Evolutionary conservation across 768 basidiomycete genomes (phyloP).

Genomic region (Cantharellus anzutake): DNA sequence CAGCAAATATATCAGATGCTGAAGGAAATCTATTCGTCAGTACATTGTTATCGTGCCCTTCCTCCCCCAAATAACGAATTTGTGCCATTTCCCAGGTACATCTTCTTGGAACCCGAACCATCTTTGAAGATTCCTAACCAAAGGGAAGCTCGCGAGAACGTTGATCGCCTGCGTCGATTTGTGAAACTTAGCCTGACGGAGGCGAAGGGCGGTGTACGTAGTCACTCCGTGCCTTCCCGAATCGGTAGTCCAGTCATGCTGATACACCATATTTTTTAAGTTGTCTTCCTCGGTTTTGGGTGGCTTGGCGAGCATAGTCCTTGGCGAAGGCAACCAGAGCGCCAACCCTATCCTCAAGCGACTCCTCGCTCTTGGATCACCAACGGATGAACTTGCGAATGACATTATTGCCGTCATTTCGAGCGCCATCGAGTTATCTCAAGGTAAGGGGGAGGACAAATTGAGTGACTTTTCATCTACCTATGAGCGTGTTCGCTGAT

Average conservation of each 20-base stretch:
- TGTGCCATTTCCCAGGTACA: not conserved
- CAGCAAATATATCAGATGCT: slow-evolving; percentile 3
- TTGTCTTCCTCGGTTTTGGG: not conserved
- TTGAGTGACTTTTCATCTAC: not conserved
- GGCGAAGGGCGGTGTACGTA: not conserved
- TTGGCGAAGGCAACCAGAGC: not conserved
- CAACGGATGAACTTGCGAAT: not conserved
- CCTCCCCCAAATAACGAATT: not conserved
- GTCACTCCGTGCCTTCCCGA: not conserved
- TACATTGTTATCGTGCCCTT: not conserved
- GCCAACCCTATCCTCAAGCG: not conserved
- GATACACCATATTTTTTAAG: not conserved
- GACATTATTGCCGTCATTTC: not conserved
- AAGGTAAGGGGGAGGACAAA: not conserved
- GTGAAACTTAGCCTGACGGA: not conserved
- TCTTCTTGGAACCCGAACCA: not conserved
- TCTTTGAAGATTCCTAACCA: not conserved
- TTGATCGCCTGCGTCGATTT: not conserved
- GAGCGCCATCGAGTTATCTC: not conserved
- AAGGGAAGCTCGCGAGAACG: not conserved
- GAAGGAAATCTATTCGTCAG: slow-evolving; percentile 5
- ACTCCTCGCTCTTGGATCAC: not conserved
- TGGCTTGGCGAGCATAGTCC: not conserved
- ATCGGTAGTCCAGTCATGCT: not conserved
- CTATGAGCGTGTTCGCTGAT: not conserved